Conservation (phyloP, 1,139 yeast genomes). For the Blastobotrys arbuscula region DNA sequence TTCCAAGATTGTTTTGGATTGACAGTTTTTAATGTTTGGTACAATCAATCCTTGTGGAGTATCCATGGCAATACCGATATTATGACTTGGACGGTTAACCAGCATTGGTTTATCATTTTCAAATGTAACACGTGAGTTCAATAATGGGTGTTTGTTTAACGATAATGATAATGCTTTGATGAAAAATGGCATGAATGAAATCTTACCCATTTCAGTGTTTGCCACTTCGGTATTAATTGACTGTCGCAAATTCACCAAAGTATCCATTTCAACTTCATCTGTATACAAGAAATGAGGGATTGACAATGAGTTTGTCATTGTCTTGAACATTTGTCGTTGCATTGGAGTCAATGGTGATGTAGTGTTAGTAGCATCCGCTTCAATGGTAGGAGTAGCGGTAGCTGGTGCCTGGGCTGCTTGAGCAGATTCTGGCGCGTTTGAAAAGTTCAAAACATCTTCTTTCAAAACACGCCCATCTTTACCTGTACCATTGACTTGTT, state of each 20-base stretch:
- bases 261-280: slow-evolving; percentile 31
- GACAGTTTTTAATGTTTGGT: slow-evolving; percentile 67
- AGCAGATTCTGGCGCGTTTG: slow-evolving; percentile 10
- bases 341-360: slow-evolving; percentile 28
- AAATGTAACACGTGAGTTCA: slow-evolving; percentile 26
- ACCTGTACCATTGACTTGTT: slow-evolving; percentile 30
- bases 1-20: slow-evolving; percentile 54
- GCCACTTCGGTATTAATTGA: slow-evolving; percentile 24
- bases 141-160: slow-evolving; percentile 27
- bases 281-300: slow-evolving; percentile 36
- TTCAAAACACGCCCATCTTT: slow-evolving; percentile 35
- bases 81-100: slow-evolving; percentile 28
- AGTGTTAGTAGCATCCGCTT: slow-evolving; percentile 13
- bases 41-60: slow-evolving; percentile 73
- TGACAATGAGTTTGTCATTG: slow-evolving; percentile 33
- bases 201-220: slow-evolving; percentile 18
- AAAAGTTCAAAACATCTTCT: slow-evolving; percentile 29
- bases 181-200: slow-evolving; percentile 36
- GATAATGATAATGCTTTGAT: slow-evolving; percentile 35
- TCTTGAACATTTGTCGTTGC: slow-evolving; percentile 34
- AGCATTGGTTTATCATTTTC: slow-evolving; percentile 25
- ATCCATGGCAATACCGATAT: slow-evolving; percentile 65
- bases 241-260: slow-evolving; percentile 23
- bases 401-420: slow-evolving; percentile 11
- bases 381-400: slow-evolving; percentile 5